Percentiles rank a stretch among this genome's conserved stretches.
These are phyloP conservation scores for Stereum hirsutum DNA, from an alignment of 1,284 basidiomycete species.

Conservation along the genomic window DNA sequence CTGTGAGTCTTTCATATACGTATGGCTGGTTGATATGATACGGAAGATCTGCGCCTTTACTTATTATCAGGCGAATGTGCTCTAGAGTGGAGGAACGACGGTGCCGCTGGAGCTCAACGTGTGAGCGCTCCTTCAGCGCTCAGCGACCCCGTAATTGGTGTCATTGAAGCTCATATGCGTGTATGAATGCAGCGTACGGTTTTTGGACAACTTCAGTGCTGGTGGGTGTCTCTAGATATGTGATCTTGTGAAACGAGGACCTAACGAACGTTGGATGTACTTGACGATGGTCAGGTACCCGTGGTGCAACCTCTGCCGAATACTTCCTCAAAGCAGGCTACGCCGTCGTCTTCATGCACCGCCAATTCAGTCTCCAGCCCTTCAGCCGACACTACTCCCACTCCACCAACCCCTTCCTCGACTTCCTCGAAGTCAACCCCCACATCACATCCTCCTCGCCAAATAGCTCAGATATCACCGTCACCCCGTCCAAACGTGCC, in stretches of 20 bases:
- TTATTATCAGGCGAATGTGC: neutral
- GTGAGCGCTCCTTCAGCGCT: constrained; percentile 44
- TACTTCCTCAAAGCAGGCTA: constrained; percentile 93
- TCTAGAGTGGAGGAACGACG: constrained; percentile 89
- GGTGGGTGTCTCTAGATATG: constrained; percentile 41
- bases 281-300: no score
- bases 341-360: constrained; percentile 97
- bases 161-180: constrained; percentile 14
- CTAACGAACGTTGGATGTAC: no score
- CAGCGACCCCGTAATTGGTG: constrained; percentile 11
- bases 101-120: constrained; percentile 95
- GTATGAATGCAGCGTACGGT: constrained; percentile 70
- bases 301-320: constrained; percentile 95
- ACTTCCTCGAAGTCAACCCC: constrained; percentile 78
- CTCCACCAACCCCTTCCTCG: constrained; percentile 95
- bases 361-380: constrained; percentile 94
- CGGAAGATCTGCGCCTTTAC: neutral
- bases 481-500: constrained; percentile 53
- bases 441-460: constrained; percentile 12
- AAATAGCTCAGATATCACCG: constrained; percentile 41
- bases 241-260: neutral
- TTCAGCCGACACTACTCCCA: constrained; percentile 97
- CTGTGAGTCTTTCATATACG: constrained; percentile 46
- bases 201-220: constrained; percentile 98
- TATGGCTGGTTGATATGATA: constrained; percentile 5